Evolutionary conservation across 1,139 yeast species (phyloP).

Genomic region (Yamadazyma mexicana): DNA sequence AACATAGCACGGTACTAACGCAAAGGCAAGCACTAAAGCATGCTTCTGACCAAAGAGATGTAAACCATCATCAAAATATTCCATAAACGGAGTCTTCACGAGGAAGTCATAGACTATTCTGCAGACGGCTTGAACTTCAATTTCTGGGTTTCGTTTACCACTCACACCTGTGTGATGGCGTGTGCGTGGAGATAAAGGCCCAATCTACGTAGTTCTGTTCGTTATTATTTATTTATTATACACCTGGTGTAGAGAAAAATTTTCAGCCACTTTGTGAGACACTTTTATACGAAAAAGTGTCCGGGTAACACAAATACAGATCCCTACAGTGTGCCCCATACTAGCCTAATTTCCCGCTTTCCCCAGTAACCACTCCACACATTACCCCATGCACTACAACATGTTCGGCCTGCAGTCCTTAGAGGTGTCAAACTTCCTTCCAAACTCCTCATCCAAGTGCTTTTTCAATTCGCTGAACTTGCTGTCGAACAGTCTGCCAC

Average conservation of each 20-base stretch:
- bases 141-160: conserved; percentile 53
- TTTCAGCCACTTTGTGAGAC: neutral
- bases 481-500: conserved; percentile 46
- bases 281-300: too few species aligned
- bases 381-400: neutral
- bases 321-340: too few species aligned
- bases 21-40: neutral
- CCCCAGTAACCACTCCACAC: too few species aligned
- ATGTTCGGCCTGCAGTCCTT: conserved; percentile 9
- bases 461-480: conserved; percentile 47
- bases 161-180: conserved; percentile 39
- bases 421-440: conserved; percentile 14
- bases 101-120: conserved; percentile 34
- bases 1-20: conserved; percentile 1
- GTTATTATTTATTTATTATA: conserved; percentile 1
- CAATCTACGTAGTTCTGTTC: conserved; percentile 1
- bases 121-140: conserved; percentile 31
- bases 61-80: conserved; percentile 46
- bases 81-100: conserved; percentile 12
- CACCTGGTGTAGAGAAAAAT: neutral
- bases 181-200: conserved; percentile 48
- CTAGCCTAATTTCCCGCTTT: too few species aligned
- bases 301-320: too few species aligned
- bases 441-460: conserved; percentile 50
- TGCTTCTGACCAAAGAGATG: conserved; percentile 19